A percentile compares a stretch with the other conserved stretches of the same genome.
Evolutionary conservation across 352 stramenopile genomes (phyloP).

Genomic region (Phytophthora podocarpi): DNA sequence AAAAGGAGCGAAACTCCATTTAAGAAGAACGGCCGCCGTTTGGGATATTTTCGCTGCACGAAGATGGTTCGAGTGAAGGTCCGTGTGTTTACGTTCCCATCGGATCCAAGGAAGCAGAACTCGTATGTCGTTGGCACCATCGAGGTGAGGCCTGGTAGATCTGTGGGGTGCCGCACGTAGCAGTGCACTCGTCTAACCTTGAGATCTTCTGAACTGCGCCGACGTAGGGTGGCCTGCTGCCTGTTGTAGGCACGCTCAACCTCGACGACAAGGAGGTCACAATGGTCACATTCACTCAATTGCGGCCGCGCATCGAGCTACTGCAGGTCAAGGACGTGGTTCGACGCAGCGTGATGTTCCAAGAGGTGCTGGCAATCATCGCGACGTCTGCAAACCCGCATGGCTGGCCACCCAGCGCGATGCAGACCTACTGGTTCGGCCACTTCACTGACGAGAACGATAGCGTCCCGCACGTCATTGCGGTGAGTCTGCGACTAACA

Average conservation of each 20-base stretch:
- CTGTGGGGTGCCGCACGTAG: background rate
- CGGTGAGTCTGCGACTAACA: slow-evolving; percentile 27
- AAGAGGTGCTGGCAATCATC: slow-evolving; percentile 76
- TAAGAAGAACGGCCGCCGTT: too few species aligned
- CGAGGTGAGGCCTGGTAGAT: slow-evolving; percentile 35
- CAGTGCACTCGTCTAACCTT: background rate
- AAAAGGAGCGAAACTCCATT: too few species aligned
- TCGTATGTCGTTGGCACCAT: slow-evolving; percentile 78
- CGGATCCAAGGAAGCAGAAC: slow-evolving; percentile 68
- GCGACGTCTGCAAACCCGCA: slow-evolving; percentile 64
- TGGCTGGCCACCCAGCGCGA: slow-evolving; percentile 57
- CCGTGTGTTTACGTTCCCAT: slow-evolving; percentile 79
- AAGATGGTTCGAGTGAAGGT: slow-evolving; percentile 59
- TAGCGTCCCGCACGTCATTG: slow-evolving; percentile 45
- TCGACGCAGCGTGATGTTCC: slow-evolving; percentile 72
- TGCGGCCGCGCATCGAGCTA: slow-evolving; percentile 72
- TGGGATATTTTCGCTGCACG: background rate
- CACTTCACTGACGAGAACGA: slow-evolving; percentile 57
- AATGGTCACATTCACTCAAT: slow-evolving; percentile 63
- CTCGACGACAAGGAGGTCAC: slow-evolving; percentile 64
- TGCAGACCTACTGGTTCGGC: slow-evolving; percentile 84
- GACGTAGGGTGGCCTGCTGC: slow-evolving; percentile 56
- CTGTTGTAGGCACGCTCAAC: slow-evolving; percentile 66
- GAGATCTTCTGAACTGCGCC: background rate
- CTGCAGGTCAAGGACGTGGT: slow-evolving; percentile 69